phyloP scores from a whole-genome alignment of 345 rosid genomes.

The Viola odorata region DNA sequence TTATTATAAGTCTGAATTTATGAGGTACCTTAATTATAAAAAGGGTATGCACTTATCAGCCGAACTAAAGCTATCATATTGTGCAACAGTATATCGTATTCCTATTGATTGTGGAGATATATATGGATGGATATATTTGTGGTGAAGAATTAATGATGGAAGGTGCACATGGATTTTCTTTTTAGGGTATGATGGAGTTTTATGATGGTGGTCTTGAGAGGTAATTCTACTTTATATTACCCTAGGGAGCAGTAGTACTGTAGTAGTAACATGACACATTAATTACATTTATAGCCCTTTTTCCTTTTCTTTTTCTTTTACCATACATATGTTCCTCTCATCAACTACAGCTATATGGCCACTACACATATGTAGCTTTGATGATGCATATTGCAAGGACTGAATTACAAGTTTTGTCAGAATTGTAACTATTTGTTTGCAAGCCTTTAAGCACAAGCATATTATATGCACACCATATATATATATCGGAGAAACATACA shows the following conservation, averaged over 20 bases:
- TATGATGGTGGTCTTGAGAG: conserved; percentile 16
- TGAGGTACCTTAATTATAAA: too few relatives aligned
- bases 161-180: conserved; percentile 26
- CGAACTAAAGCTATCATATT: too few relatives aligned
- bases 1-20: too few relatives aligned
- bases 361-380: conserved; percentile 1
- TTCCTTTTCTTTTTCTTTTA: too few relatives aligned
- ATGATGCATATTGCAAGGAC: not conserved
- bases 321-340: too few relatives aligned
- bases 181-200: conserved; percentile 32
- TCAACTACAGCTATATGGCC: too few relatives aligned
- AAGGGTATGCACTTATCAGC: too few relatives aligned
- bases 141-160: too few relatives aligned
- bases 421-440: not conserved
- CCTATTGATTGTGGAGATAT: too few relatives aligned
- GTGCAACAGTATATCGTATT: too few relatives aligned
- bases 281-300: too few relatives aligned
- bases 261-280: not conserved
- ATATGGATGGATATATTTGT: too few relatives aligned
- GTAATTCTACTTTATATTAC: conserved; percentile 15
- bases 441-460: conserved; percentile 32
- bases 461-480: conserved; percentile 4
- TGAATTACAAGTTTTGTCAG: not conserved
- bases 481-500: conserved; percentile 27
- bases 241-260: conserved; percentile 2